A percentile compares a stretch with the other conserved stretches of the same genome.
These are phyloP conservation scores for Geotrichum carabidarum DNA, from an alignment of 1,139 yeast genomes.

Conservation along the genomic window DNA sequence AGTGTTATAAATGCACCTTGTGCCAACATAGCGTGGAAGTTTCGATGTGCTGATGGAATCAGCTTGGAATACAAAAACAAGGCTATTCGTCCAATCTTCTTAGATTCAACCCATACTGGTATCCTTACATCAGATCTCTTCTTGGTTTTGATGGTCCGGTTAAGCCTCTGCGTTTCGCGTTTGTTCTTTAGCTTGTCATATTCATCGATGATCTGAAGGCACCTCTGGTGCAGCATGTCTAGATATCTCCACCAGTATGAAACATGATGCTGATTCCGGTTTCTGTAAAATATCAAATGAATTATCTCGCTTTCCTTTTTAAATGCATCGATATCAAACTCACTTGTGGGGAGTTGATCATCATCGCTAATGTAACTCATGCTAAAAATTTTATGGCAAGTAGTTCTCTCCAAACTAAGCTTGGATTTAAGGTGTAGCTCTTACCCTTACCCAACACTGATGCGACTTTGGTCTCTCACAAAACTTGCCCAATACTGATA, in stretches of 20 bases:
- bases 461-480: too few species aligned
- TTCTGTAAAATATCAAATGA: conserved; percentile 7
- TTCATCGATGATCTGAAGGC: conserved; percentile 12
- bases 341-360: background rate
- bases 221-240: conserved; percentile 14
- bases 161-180: background rate
- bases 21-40: conserved; percentile 14
- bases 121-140: background rate
- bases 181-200: background rate
- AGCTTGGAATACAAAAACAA: conserved; percentile 11
- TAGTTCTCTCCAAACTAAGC: background rate
- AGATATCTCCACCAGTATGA: conserved; percentile 17
- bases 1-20: conserved; percentile 17
- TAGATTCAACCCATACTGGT: conserved; percentile 8
- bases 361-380: background rate
- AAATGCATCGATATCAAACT: conserved; percentile 12
- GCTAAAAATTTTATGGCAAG: background rate
- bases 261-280: conserved; percentile 15
- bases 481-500: too few species aligned
- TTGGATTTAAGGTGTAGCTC: background rate
- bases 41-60: conserved; percentile 13
- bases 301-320: conserved; percentile 9
- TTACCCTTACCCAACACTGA: background rate
- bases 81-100: conserved; percentile 7
- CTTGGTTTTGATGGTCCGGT: background rate